Percentiles rank a stretch among this genome's conserved stretches.
phyloP scores from a whole-genome alignment of 1,284 basidiomycete genomes.

The Fomitopsis schrenkii region DNA sequence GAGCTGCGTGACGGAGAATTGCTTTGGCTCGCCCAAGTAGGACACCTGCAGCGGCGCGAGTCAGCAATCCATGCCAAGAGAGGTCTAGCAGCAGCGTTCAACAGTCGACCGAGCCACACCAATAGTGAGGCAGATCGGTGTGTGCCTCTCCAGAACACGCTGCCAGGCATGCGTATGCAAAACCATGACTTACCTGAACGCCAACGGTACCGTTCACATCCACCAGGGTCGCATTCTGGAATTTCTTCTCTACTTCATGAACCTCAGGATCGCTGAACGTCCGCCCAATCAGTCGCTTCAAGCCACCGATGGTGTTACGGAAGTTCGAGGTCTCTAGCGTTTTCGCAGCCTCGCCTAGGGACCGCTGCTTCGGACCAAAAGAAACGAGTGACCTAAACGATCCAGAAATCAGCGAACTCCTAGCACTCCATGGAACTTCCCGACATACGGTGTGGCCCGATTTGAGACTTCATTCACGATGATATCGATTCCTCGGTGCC shows the following conservation, averaged over 20 bases:
- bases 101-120: background rate
- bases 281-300: conserved; percentile 87
- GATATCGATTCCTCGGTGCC: conserved; percentile 92
- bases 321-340: conserved; percentile 98
- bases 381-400: conserved; percentile 81
- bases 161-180: background rate
- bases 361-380: conserved; percentile 84
- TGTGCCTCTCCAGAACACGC: background rate
- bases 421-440: background rate
- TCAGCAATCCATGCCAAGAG: background rate
- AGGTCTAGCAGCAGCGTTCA: background rate
- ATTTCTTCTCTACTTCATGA: conserved; percentile 81
- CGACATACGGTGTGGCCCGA: conserved; percentile 82
- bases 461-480: conserved; percentile 96
- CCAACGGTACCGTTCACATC: conserved; percentile 83
- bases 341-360: conserved; percentile 91
- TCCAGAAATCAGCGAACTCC: background rate
- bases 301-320: conserved; percentile 88
- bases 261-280: conserved; percentile 76
- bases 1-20: conserved; percentile 84
- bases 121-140: background rate
- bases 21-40: conserved; percentile 77
- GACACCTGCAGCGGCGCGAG: conserved; percentile 55
- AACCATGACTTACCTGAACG: conserved; percentile 58
- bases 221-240: conserved; percentile 79